Conservation (phyloP, 2,329 filamentous ascomycete genomes). For the Byssoonygena ceratinophila region DNA sequence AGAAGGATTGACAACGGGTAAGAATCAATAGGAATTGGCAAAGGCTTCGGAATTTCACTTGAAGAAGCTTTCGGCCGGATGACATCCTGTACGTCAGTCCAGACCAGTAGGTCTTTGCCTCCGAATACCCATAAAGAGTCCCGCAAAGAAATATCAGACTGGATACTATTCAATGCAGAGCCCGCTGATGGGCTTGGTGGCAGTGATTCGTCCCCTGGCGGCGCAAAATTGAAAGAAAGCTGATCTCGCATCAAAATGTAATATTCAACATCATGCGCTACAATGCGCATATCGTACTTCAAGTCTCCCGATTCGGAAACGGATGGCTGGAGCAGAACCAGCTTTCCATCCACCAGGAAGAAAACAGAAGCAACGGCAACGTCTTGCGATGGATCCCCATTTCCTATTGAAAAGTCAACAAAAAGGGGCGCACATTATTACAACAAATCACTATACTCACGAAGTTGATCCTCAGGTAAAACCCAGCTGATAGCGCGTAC, state of each 20-base stretch:
- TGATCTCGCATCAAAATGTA: slow-evolving; percentile 89
- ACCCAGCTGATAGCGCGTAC: slow-evolving; percentile 95
- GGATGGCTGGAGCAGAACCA: slow-evolving; percentile 82
- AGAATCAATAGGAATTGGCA: slow-evolving; percentile 80
- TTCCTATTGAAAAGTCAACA: slow-evolving; percentile 37
- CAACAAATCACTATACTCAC: slow-evolving; percentile 36
- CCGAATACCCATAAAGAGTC: slow-evolving; percentile 96
- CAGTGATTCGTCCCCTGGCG: slow-evolving; percentile 38
- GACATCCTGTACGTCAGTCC: slow-evolving; percentile 80
- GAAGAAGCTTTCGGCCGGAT: slow-evolving; percentile 50
- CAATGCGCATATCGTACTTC: slow-evolving; percentile 96
- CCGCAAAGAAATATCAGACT: slow-evolving; percentile 49
- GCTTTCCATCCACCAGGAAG: slow-evolving; percentile 93
- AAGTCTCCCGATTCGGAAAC: slow-evolving; percentile 70
- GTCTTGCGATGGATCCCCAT: slow-evolving; percentile 91
- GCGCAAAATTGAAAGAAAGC: slow-evolving; percentile 41
- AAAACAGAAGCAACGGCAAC: slow-evolving; percentile 87
- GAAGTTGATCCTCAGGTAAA: slow-evolving; percentile 75
- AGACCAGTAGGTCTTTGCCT: slow-evolving; percentile 71
- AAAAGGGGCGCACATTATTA: not conserved
- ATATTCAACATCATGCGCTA: slow-evolving; percentile 92
- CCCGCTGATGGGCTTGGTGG: slow-evolving; percentile 42
- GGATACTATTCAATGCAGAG: slow-evolving; percentile 33
- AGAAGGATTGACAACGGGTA: slow-evolving; percentile 81
- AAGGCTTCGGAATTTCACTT: slow-evolving; percentile 61